These are phyloP conservation scores for Akanthomyces dipterigenus DNA, from an alignment of 2,329 filamentous ascomycete species.

Conservation along the genomic window DNA sequence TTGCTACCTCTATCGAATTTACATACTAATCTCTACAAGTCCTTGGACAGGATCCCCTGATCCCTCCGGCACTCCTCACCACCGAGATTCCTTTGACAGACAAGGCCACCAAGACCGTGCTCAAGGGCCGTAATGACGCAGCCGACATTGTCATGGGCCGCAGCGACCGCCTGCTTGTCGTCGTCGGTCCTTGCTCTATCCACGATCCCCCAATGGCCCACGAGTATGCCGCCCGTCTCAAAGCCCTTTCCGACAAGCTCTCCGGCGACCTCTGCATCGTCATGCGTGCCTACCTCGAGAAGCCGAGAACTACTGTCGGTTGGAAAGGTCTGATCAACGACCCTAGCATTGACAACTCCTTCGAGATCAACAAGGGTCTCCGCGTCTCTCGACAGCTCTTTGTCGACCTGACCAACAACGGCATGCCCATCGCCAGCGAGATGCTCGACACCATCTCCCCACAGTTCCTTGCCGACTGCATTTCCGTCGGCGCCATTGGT, in stretches of 20 bases:
- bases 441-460: conserved; percentile 99
- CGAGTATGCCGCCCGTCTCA: conserved; percentile 79
- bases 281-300: conserved; percentile 98
- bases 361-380: conserved; percentile 98
- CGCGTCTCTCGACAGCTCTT: conserved; percentile 90
- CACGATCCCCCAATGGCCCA: conserved; percentile 85
- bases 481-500: conserved; percentile 91
- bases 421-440: conserved; percentile 93
- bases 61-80: conserved; percentile 79
- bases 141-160: conserved; percentile 71
- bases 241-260: conserved; percentile 71
- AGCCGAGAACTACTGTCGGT: conserved; percentile 94
- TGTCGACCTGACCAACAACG: conserved; percentile 75
- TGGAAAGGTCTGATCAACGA: conserved; percentile 99
- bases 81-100: conserved; percentile 72
- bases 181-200: conserved; percentile 94
- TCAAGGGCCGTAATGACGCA: conserved; percentile 62
- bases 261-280: conserved; percentile 80
- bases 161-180: conserved; percentile 83
- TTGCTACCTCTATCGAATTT: background rate
- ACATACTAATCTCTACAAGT: conserved; percentile 44
- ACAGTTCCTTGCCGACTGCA: conserved; percentile 93
- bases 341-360: conserved; percentile 93
- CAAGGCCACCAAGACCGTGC: conserved; percentile 58
- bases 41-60: conserved; percentile 87